These are phyloP conservation scores for Mucor sp. DNA, from an alignment of 371 early-diverging fungal genomes.

Conservation along the genomic window DNA sequence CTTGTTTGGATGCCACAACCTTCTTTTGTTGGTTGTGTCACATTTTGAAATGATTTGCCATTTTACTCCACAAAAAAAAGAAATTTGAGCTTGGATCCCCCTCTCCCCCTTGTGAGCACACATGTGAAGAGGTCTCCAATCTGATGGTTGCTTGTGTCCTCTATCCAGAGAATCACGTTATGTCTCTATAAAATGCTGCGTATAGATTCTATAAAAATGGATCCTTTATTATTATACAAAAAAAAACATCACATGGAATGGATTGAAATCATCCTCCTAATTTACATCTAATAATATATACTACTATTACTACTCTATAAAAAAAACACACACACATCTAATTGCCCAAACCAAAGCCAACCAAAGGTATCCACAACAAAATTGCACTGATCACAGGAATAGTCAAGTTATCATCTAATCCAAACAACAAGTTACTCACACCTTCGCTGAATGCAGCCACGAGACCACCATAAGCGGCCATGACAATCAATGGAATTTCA, in stretches of 20 bases:
- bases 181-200: too few species aligned
- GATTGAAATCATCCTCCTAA: neutral
- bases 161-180: neutral
- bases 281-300: neutral
- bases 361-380: slow-evolving; percentile 44
- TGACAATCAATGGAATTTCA: slow-evolving; percentile 18
- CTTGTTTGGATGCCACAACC: neutral
- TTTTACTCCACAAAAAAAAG: too few species aligned
- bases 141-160: too few species aligned
- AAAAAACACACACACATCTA: neutral
- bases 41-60: neutral
- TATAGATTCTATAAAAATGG: too few species aligned
- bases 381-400: slow-evolving; percentile 48
- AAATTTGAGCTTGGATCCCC: too few species aligned
- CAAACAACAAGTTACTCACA: slow-evolving; percentile 33
- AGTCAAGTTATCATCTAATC: slow-evolving; percentile 51
- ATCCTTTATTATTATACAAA: neutral
- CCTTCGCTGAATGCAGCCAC: slow-evolving; percentile 52
- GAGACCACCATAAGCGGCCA: slow-evolving; percentile 47
- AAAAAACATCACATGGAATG: neutral
- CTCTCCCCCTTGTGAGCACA: too few species aligned
- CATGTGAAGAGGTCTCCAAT: too few species aligned
- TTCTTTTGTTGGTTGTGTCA: neutral
- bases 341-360: slow-evolving; percentile 20
- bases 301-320: neutral